Evolutionary conservation across 176 grass and related monocot species (phyloP).

Genomic region (maize (Zea mays)): DNA sequence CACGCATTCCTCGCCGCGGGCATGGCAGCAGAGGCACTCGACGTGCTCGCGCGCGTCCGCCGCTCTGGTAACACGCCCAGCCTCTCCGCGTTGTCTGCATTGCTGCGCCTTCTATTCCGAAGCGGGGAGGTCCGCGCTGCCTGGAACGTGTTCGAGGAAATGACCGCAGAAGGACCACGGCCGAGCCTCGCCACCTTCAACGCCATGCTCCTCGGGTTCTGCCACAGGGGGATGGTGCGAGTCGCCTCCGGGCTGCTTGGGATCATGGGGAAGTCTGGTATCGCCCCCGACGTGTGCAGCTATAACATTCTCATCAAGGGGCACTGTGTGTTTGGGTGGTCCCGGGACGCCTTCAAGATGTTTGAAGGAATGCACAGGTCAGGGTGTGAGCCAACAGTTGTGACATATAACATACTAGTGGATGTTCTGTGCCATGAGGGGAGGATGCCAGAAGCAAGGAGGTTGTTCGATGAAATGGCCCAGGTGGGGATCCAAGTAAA

Average conservation of each 20-base stretch:
- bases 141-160: conserved; percentile 91
- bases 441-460: conserved; percentile 68
- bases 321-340: conserved; percentile 52
- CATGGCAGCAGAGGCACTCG: conserved; percentile 64
- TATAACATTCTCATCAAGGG: conserved; percentile 94
- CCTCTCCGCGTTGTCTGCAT: conserved; percentile 47
- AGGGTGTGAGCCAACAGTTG: conserved; percentile 40
- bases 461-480: conserved; percentile 62
- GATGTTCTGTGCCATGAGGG: conserved; percentile 56
- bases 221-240: conserved; percentile 50
- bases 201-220: conserved; percentile 78
- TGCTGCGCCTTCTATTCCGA: conserved; percentile 60
- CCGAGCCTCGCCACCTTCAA: conserved; percentile 70
- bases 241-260: conserved; percentile 47
- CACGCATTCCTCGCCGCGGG: conserved; percentile 62
- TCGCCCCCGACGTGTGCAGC: conserved; percentile 58
- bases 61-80: conserved; percentile 37
- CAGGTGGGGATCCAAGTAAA: conserved; percentile 55
- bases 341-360: conserved; percentile 60
- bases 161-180: conserved; percentile 49
- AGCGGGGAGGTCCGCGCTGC: conserved; percentile 53
- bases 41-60: conserved; percentile 47
- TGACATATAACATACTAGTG: conserved; percentile 87
- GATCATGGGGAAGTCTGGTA: conserved; percentile 56
- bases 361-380: conserved; percentile 56